Evolutionary conservation across 2,329 filamentous ascomycete species (phyloP), one percentile per base, ranked within the genome.

Genomic region (Amesomyces nigricolor): DNA sequence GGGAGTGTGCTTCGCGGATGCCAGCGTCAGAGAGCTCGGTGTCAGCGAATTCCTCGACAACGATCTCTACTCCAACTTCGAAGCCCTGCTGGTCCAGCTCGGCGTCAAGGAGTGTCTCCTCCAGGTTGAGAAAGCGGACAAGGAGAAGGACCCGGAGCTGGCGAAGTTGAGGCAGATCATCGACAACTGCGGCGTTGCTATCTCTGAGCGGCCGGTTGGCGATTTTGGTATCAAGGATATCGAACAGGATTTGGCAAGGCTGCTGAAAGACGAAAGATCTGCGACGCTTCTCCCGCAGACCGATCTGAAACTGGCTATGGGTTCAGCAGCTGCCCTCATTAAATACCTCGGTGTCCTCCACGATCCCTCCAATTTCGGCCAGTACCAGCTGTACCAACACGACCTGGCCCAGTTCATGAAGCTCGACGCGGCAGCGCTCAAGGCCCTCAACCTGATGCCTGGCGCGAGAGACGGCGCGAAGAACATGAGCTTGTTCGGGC

Each of bases 1-100:
- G 0, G 94, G 94, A 8, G 92, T 99, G 5, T 97, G 94, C 72
- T 99, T 99, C 68, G 95, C 94, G 7, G 94, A 99, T 75, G 94
- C 95, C 1, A 96, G 90, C 62, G 92, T 97, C 26, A 82, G 94
- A 50, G 94, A 99, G 74, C 80, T 99, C 2, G 94, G 94, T 8
- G 91, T 99, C 52, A 96, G 89, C 76, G 95, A 99, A 68, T 99
- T 99, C 62, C 81, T 96, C n/a, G 94, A 99, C 77, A 99, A 97
- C 67, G 94, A 99, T 68, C 78, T 96, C 9, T 99, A 95, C 74
- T 97, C 92, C 51, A 99, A 99, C 70, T 95, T 99, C 63, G 94
- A 99, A 73, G 91, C 91, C 3, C 79, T 99, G 16, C 82, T 99
- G 51, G 99, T 99, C 62, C 95, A 99, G 68, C 82, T 99, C 3